Evolutionary conservation across 2,329 filamentous ascomycete genomes (phyloP).

Genomic region (Fusarium sp.): DNA sequence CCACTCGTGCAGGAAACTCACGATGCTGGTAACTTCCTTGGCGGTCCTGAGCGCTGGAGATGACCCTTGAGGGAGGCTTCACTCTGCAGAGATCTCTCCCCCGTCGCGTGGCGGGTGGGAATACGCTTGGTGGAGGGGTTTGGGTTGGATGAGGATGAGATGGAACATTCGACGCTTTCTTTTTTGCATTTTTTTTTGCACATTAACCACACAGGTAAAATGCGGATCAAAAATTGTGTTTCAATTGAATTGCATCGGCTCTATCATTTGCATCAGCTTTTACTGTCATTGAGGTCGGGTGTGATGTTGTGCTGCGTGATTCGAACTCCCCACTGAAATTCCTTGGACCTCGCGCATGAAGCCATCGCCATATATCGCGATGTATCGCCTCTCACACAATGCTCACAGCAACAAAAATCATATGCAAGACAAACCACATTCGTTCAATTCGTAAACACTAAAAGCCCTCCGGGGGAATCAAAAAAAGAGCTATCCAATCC

Average conservation of each 20-base stretch:
- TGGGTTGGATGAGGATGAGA: constrained; percentile 66
- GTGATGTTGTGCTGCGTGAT: not conserved
- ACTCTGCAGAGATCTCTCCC: constrained; percentile 79
- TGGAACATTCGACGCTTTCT: constrained; percentile 65
- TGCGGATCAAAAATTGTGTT: not conserved
- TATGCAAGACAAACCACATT: constrained; percentile 14
- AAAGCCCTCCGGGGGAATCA: constrained; percentile 39
- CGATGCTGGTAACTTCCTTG: constrained; percentile 63
- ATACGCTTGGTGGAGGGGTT: constrained; percentile 70
- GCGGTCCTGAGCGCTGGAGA: constrained; percentile 76
- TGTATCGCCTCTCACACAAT: not conserved
- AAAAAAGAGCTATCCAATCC: constrained; percentile 20
- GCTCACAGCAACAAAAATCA: not conserved
- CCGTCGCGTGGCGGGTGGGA: constrained; percentile 78
- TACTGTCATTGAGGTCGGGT: not conserved
- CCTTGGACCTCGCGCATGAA: not conserved
- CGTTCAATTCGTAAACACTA: constrained; percentile 38
- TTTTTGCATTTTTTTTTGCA: constrained; percentile 42
- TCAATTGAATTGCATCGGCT: not conserved
- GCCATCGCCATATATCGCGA: constrained; percentile 23
- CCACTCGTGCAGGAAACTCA: constrained; percentile 76
- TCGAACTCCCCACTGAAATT: constrained; percentile 15
- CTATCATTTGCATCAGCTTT: not conserved
- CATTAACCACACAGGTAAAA: accelerated
- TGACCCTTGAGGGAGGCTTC: constrained; percentile 77